A percentile compares a stretch with the other conserved stretches of the same genome.
Conservation (phyloP, 2,329 filamentous ascomycete species). For the Pseudogymnoascus sp. region DNA sequence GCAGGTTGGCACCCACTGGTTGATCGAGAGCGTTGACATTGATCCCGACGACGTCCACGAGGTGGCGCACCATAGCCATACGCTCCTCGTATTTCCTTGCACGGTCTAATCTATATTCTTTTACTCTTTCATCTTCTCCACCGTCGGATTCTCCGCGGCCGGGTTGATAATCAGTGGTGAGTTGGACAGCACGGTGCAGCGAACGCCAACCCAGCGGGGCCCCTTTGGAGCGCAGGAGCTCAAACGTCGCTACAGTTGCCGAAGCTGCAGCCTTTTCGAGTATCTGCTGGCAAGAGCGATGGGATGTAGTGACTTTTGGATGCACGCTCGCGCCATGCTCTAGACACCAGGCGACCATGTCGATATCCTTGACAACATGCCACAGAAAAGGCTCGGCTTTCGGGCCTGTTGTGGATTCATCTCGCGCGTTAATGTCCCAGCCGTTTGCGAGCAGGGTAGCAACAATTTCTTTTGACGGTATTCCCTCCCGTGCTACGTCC, state of each 20-base stretch:
- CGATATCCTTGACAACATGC: conserved; percentile 4
- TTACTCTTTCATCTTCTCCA: neutral
- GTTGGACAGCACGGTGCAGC: conserved; percentile 2
- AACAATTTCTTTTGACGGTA: neutral
- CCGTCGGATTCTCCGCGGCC: neutral
- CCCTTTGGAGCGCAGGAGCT: conserved; percentile 14
- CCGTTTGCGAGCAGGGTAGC: conserved; percentile 14
- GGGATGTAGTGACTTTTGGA: neutral
- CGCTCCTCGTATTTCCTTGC: conserved; percentile 11
- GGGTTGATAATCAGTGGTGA: neutral
- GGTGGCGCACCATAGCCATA: conserved; percentile 14
- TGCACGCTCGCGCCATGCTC: conserved; percentile 9
- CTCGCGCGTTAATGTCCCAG: conserved; percentile 13
- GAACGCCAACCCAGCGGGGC: conserved; percentile 12
- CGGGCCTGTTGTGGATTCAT: neutral
- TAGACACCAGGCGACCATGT: conserved; percentile 12
- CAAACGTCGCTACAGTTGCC: conserved; percentile 12
- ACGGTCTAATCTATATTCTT: neutral
- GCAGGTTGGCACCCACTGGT: neutral
- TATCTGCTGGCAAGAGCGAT: neutral
- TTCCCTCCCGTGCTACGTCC: neutral
- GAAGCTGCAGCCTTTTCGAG: conserved; percentile 8
- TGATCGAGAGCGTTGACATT: conserved; percentile 10
- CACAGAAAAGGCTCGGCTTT: conserved; percentile 6
- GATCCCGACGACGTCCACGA: conserved; percentile 11